These are phyloP conservation scores for Diaporthe sp. DNA, from an alignment of 2,329 filamentous ascomycete genomes.

Conservation along the genomic window DNA sequence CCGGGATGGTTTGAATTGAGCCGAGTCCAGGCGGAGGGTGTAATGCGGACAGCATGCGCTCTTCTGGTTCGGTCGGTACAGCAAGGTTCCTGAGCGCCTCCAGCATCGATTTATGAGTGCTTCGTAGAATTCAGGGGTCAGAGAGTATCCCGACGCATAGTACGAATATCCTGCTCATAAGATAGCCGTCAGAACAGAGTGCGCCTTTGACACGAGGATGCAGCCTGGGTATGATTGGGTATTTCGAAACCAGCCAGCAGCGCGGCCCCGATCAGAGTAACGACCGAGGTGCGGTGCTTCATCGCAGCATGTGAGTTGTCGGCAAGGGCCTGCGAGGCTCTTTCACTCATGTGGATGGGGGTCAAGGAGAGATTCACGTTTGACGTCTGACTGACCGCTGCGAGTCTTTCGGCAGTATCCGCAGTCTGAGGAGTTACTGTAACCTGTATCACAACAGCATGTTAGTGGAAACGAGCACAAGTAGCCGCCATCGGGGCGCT, in stretches of 20 bases:
- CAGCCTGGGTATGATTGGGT: neutral
- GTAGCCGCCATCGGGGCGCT: constrained; percentile 1
- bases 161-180: constrained; percentile 75
- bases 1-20: constrained; percentile 74
- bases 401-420: constrained; percentile 66
- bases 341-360: constrained; percentile 27
- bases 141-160: constrained; percentile 73
- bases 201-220: neutral
- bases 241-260: neutral
- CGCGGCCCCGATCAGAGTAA: neutral
- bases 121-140: constrained; percentile 79
- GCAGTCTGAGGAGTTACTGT: constrained; percentile 66
- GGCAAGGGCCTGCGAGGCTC: constrained; percentile 1
- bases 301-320: constrained; percentile 5
- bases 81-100: constrained; percentile 78
- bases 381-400: constrained; percentile 62
- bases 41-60: constrained; percentile 94
- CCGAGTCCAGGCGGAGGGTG: constrained; percentile 80
- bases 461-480: constrained; percentile 33
- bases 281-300: neutral
- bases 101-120: constrained; percentile 80
- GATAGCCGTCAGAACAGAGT: constrained; percentile 32
- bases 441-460: constrained; percentile 55
- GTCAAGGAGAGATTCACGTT: constrained; percentile 56
- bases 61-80: constrained; percentile 84